Evolutionary conservation across 805 yeast species (phyloP).

Genomic region (Osmozyma mogii): DNA sequence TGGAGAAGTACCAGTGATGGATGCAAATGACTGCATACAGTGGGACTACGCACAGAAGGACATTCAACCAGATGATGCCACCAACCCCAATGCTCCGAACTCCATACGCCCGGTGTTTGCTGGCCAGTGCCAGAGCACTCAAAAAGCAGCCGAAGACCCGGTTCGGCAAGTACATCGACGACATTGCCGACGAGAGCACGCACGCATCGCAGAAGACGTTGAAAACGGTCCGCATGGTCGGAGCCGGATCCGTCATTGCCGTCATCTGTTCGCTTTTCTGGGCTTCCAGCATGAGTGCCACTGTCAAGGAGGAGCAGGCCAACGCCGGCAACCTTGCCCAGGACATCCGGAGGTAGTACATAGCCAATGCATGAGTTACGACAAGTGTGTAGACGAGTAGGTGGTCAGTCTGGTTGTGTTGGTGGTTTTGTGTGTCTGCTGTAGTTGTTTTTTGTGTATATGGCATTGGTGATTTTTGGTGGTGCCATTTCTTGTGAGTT

Average conservation of each 20-base stretch:
- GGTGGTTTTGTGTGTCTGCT: too few species aligned
- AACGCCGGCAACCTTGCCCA: too few species aligned
- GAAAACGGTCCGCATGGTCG: constrained; percentile 13
- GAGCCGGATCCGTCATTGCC: constrained; percentile 12
- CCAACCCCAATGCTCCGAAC: too few species aligned
- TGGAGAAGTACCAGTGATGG: neutral
- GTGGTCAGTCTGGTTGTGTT: too few species aligned
- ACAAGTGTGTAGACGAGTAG: too few species aligned
- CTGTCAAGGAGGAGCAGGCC: constrained; percentile 9
- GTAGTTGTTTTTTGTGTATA: too few species aligned
- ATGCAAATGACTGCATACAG: neutral
- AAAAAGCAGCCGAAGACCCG: constrained; percentile 12
- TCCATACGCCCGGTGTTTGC: too few species aligned
- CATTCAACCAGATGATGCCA: neutral
- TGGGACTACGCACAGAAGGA: neutral
- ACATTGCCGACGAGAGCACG: constrained; percentile 27
- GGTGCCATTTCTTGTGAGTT: too few species aligned
- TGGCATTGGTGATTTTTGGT: too few species aligned
- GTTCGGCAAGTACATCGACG: constrained; percentile 19
- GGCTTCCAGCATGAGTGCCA: constrained; percentile 11
- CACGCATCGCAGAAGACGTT: constrained; percentile 22
- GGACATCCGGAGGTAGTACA: too few species aligned
- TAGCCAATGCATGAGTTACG: too few species aligned
- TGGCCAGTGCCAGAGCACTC: too few species aligned
- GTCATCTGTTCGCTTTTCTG: constrained; percentile 12